These are phyloP conservation scores for Rhizopogon vesiculosus DNA, from an alignment of 768 basidiomycete genomes.

Conservation along the genomic window DNA sequence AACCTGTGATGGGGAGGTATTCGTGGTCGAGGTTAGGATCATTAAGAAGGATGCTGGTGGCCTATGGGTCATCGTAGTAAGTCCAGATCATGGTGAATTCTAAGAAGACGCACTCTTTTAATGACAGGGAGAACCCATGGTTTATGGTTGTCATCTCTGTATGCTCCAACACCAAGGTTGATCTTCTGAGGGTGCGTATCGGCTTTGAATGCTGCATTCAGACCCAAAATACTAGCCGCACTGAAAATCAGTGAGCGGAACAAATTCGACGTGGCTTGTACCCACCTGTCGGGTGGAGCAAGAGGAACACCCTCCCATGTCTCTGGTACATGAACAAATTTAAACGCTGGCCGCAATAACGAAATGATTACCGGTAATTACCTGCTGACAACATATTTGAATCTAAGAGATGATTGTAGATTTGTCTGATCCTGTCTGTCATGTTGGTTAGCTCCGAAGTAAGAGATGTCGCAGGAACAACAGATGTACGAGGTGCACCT, in stretches of 20 bases:
- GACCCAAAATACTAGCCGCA: conserved; percentile 73
- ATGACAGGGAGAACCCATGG: conserved; percentile 93
- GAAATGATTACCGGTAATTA: conserved; percentile 25
- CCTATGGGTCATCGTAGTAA: conserved; percentile 39
- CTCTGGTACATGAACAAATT: conserved; percentile 39
- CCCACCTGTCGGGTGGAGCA: conserved; percentile 81
- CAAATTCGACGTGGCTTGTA: background rate
- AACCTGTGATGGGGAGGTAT: conserved; percentile 87
- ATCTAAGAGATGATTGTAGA: conserved; percentile 48
- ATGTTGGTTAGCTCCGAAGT: conserved; percentile 26
- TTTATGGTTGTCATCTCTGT: conserved; percentile 82
- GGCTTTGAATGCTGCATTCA: conserved; percentile 85
- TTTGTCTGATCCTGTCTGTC: conserved; percentile 56
- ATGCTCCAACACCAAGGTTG: conserved; percentile 92
- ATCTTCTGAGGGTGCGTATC: conserved; percentile 75
- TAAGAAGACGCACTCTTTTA: conserved; percentile 56
- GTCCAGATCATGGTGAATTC: background rate
- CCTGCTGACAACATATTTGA: conserved; percentile 48
- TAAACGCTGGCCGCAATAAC: background rate
- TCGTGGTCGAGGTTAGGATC: conserved; percentile 84
- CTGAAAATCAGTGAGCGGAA: conserved; percentile 2
- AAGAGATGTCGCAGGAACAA: background rate
- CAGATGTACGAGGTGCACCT: background rate
- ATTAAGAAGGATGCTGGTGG: conserved; percentile 62
- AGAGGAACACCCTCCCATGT: conserved; percentile 72